A percentile compares a stretch with the other conserved stretches of the same genome.
Conservation (phyloP, 495 filamentous ascomycete genomes). For the Acidomyces sp. region DNA sequence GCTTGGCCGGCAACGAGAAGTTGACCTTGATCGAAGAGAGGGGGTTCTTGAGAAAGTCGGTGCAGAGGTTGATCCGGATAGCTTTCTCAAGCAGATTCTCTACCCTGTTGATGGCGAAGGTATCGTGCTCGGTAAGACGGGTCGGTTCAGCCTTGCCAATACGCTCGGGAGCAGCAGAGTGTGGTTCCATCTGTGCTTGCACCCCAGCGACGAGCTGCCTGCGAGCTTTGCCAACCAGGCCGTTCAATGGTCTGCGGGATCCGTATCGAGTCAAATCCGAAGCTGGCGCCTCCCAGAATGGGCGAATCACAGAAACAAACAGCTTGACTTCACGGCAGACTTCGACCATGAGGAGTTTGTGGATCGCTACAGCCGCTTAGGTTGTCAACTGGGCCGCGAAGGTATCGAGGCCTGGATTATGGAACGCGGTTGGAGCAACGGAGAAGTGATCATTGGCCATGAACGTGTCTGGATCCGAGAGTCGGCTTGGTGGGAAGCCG, state of each 20-base stretch:
- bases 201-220: conserved; percentile 79
- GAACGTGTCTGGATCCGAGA: conserved; percentile 95
- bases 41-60: conserved; percentile 75
- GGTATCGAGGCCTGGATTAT: conserved; percentile 93
- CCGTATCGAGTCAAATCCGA: conserved; percentile 81
- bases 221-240: conserved; percentile 49
- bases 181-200: conserved; percentile 89
- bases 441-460: conserved; percentile 79
- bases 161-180: conserved; percentile 68
- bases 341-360: conserved; percentile 91
- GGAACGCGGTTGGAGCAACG: conserved; percentile 95
- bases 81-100: conserved; percentile 70
- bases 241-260: conserved; percentile 73
- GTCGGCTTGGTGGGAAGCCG: conserved; percentile 91
- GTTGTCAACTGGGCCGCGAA: conserved; percentile 80
- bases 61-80: conserved; percentile 64
- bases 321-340: conserved; percentile 92
- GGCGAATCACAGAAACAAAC: conserved; percentile 83
- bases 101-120: conserved; percentile 66
- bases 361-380: conserved; percentile 64
- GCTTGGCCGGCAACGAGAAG: conserved; percentile 56
- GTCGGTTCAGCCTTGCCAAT: conserved; percentile 59
- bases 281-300: conserved; percentile 90
- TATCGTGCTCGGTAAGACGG: conserved; percentile 56
- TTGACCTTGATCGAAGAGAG: conserved; percentile 68